Base-by-base conservation (phyloP, 1,139 yeast species). In the Magnusiomyces magnusii region DNA sequence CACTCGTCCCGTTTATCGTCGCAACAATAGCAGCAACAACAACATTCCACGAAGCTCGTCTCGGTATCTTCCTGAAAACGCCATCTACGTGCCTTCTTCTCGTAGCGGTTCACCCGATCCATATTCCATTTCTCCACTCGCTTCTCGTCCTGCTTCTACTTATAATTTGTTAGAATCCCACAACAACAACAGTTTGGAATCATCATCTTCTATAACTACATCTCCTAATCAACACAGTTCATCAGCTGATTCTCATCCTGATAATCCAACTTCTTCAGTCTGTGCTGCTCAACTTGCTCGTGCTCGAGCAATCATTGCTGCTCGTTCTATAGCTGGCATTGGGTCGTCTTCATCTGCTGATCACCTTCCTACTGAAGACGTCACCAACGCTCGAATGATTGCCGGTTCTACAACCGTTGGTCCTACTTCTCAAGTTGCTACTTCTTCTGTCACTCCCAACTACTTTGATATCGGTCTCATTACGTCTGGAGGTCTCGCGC, bases 401-500 rank as follows among this genome's bases (percentile, higher is more conserved):
- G 15, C 27, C 3, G 15, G 49, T 5, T 55, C 57, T 28, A 34
- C 54, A n/a, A 55, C 55, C 25, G 39, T 23, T 24, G 55, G 50
- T n/a, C 44, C 58, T 27, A 47, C 56, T 15, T 57, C 53, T 21
- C 42, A 54, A 27, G 52, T 52, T 23, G 55, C 57, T 1, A 58
- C 57, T 17, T 58, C 57, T 15, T 53, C 63, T 1, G 51, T 59
- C n/a, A 54, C 47, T 31, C 57, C 64, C 15, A 63, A 62, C 42
- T 58, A 69, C 27, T 56, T 68, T 47, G 70, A 68, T 47, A 62
- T 68, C 39, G 71, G 71, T 3, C 52, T 64, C 15, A 60, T 65
- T 44, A 67, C 69, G 5, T 61, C 67, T 9, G 72, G 69, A 3
- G 72, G 72, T 1, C 57, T 69, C 53, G 72, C 71, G 3, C 72